Conservation (phyloP, 768 basidiomycete species). For the Suillus discolor region DNA sequence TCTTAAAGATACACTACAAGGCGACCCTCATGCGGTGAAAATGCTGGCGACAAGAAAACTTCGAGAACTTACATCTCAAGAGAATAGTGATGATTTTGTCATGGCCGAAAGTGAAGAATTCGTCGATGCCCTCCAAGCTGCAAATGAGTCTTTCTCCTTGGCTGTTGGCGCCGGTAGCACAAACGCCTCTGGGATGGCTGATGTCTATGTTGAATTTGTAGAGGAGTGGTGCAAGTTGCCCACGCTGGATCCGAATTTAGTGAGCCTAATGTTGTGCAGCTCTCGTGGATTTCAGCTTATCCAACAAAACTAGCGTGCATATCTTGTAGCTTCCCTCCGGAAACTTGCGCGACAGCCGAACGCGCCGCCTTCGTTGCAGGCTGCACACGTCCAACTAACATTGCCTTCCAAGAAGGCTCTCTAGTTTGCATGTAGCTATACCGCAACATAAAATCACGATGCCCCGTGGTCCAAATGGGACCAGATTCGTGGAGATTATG, state of each 20-base stretch:
- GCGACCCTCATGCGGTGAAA: slow-evolving; percentile 39
- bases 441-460: not conserved
- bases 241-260: slow-evolving; percentile 33
- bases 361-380: slow-evolving; percentile 33
- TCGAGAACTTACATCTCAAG: slow-evolving; percentile 30
- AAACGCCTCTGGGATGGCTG: slow-evolving; percentile 26
- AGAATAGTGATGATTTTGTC: slow-evolving; percentile 16
- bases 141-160: slow-evolving; percentile 30
- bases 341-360: slow-evolving; percentile 29
- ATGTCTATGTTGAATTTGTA: slow-evolving; percentile 48
- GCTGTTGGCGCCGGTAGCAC: slow-evolving; percentile 32
- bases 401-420: slow-evolving; percentile 37
- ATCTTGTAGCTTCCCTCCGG: slow-evolving; percentile 50
- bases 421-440: slow-evolving; percentile 34
- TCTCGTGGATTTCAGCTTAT: slow-evolving; percentile 14
- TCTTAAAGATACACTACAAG: slow-evolving; percentile 38
- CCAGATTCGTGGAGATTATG: not conserved
- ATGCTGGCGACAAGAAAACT: slow-evolving; percentile 41
- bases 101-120: slow-evolving; percentile 22
- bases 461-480: not conserved
- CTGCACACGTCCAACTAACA: slow-evolving; percentile 37
- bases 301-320: slow-evolving; percentile 47
- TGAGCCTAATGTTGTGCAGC: slow-evolving; percentile 23
- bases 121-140: slow-evolving; percentile 32
- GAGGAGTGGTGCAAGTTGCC: slow-evolving; percentile 46